Evolutionary conservation across 129 eudicot genomes (phyloP).

Genomic region (Pulicaria dysenterica): DNA sequence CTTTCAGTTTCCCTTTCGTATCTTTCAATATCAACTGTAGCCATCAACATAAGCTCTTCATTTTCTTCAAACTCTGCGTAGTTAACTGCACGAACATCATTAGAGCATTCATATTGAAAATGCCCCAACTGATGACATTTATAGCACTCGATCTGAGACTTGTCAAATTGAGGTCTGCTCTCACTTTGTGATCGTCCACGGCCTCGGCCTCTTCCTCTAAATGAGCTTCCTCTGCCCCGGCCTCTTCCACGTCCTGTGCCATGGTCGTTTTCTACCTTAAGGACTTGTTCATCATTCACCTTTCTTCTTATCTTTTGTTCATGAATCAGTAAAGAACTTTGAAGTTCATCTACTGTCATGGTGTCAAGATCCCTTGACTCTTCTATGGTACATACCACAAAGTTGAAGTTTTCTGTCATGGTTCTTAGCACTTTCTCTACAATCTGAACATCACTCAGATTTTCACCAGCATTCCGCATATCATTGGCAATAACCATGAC

Average conservation of each 20-base stretch:
- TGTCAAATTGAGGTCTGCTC: not conserved
- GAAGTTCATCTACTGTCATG: not conserved
- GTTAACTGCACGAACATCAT: not conserved
- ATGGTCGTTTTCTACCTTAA: not conserved
- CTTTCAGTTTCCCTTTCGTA: not conserved
- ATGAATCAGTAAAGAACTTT: not conserved
- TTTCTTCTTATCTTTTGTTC: not conserved
- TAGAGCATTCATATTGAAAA: not conserved
- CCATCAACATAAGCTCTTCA: not conserved
- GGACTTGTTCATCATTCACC: not conserved
- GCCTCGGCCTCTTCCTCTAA: constrained; percentile 17
- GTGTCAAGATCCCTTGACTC: not conserved
- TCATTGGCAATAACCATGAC: constrained; percentile 5
- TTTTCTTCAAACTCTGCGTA: not conserved
- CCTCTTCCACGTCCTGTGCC: constrained; percentile 1
- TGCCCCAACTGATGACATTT: constrained; percentile 9
- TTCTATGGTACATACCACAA: not conserved
- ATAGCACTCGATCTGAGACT: not conserved
- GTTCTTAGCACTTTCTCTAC: constrained; percentile 8
- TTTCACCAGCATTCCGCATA: not conserved
- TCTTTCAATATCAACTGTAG: not conserved
- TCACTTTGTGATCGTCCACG: constrained; percentile 2
- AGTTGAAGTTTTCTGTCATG: not conserved
- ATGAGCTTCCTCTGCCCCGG: not conserved
- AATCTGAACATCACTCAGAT: not conserved